Base-by-base conservation (phyloP, 176 grass and related monocot genomes). In the Elymus sibiricus region DNA sequence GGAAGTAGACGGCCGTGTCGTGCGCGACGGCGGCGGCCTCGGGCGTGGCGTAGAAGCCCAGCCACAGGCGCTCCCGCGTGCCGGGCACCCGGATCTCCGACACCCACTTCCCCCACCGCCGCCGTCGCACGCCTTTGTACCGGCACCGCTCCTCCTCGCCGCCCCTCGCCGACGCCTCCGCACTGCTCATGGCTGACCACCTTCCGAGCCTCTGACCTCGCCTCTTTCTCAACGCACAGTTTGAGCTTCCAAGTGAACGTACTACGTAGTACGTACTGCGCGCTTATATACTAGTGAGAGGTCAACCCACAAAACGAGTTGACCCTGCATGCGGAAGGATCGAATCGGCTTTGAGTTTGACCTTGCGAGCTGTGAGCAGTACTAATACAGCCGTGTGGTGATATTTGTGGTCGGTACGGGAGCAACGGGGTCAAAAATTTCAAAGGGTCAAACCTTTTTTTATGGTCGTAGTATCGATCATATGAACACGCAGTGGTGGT, bases 81-180 rank as follows among this genome's bases (percentile, higher is more conserved):
- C 90, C 95, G 22, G 90, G 90, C 67, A 95, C 90, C 4, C 96
- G 91, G 28, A 98, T 98, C 89, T 98, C 96, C 47, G 96, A 98
- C 74, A 98, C 93, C 96, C 96, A 98, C 81, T 98, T 98, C 0
- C 96, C 93, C 96, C 96, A 98, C 46, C 82, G 81, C 75, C 96
- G 86, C 65, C 86, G 96, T 65, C 96, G 89, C 53, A 93, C 96
- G 84, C 93, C 95, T 59, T 78, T 97, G 92, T 97, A 97, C 73
- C 82, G 86, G 78, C 74, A 83, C 73, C 77, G 55, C 83, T 70
- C 90, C 65, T 79, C 78, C 39, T 61, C 70, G 53, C 28, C 47
- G 16, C 22, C 43, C 22, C 5, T 14, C 83, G 31, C n/a, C 22
- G 11, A 40, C 46, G 44, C 51, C 34, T 11, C 78, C 74, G 44